phyloP scores from a whole-genome alignment of 225 moss, liverwort and hornwort species.

The Antitrichia curtipendula region DNA sequence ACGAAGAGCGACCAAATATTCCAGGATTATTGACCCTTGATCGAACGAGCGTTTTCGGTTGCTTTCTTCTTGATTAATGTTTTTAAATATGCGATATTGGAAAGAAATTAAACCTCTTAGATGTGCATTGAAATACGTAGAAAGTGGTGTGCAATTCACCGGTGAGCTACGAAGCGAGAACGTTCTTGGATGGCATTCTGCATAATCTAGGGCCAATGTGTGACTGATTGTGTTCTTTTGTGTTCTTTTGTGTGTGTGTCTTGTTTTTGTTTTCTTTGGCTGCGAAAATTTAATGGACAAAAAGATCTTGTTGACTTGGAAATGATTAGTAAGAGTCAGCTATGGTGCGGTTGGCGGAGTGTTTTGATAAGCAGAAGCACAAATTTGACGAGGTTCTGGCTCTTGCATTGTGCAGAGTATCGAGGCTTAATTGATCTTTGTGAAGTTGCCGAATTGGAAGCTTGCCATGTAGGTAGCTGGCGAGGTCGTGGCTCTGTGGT shows the following conservation, averaged over 20 bases:
- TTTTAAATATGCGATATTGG: neutral
- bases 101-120: neutral
- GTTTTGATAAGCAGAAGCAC: neutral
- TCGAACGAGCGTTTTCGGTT: neutral
- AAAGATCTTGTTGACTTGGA: neutral
- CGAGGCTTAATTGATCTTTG: conserved; percentile 9
- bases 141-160: neutral
- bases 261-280: neutral
- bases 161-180: neutral
- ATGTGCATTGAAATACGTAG: neutral
- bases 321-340: neutral
- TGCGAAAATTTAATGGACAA: neutral
- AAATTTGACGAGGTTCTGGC: conserved; percentile 5
- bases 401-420: conserved; percentile 27
- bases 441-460: conserved; percentile 19
- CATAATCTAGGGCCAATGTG: neutral
- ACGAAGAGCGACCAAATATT: neutral
- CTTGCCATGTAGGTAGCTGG: conserved; percentile 21
- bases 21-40: neutral
- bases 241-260: neutral
- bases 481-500: conserved; percentile 2
- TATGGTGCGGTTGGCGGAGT: neutral
- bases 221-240: neutral
- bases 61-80: neutral
- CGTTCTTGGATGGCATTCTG: neutral